phyloP scores from a whole-genome alignment of 306 rosid genomes.

The Vicia sativa region DNA sequence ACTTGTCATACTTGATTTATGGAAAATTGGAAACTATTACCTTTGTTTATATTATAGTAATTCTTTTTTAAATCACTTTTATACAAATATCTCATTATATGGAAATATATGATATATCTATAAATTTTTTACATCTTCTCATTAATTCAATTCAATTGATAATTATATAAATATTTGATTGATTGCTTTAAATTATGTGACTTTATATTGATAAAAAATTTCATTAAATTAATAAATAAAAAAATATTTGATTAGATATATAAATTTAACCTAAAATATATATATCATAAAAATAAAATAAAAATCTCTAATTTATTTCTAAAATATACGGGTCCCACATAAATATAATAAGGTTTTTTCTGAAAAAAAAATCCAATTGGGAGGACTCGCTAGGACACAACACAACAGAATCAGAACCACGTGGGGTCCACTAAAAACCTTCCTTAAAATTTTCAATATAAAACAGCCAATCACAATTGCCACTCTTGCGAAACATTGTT shows the following conservation, averaged over 20 bases:
- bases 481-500: neutral
- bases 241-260: too few relatives aligned
- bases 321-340: neutral
- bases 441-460: slow-evolving; percentile 8
- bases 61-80: neutral
- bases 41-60: neutral
- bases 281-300: too few relatives aligned
- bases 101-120: too few relatives aligned
- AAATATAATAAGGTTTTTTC: neutral
- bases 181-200: too few relatives aligned
- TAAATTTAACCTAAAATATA: too few relatives aligned
- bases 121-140: too few relatives aligned
- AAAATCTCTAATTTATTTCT: neutral
- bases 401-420: slow-evolving; percentile 18
- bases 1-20: neutral
- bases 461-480: slow-evolving; percentile 7
- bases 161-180: too few relatives aligned
- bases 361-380: slow-evolving; percentile 15
- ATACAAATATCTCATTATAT: too few relatives aligned
- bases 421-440: slow-evolving; percentile 44
- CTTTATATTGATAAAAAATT: too few relatives aligned
- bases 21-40: neutral
- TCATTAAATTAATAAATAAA: too few relatives aligned
- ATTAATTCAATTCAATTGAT: too few relatives aligned
- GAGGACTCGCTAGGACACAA: slow-evolving; percentile 11